These are phyloP conservation scores for Jimgerdemannia lactiflua DNA, from an alignment of 192 early-diverging fungal genomes.

Conservation along the genomic window DNA sequence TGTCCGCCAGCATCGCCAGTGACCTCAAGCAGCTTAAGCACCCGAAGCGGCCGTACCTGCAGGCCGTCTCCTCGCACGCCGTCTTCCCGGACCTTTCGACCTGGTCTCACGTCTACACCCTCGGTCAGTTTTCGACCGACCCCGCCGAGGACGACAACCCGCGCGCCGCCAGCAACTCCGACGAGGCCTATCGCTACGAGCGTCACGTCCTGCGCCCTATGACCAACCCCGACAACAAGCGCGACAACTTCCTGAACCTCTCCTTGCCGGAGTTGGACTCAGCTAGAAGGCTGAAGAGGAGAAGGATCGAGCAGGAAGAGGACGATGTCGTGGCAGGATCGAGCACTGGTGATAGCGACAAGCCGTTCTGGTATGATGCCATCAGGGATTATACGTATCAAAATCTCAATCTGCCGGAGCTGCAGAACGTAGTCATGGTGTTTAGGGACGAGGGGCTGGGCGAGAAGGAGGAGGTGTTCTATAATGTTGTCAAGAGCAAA, in stretches of 20 bases:
- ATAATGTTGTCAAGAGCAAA: slow-evolving; percentile 29
- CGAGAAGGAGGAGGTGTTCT: slow-evolving; percentile 10
- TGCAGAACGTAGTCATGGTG: slow-evolving; percentile 18
- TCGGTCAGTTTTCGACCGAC: slow-evolving; percentile 47
- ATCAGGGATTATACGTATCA: slow-evolving; percentile 33
- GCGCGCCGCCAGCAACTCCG: too few species aligned
- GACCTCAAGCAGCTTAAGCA: slow-evolving; percentile 33
- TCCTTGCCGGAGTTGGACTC: slow-evolving; percentile 30
- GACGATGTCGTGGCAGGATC: slow-evolving; percentile 15
- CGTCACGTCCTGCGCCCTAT: slow-evolving; percentile 33
- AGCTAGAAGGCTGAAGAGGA: slow-evolving; percentile 14
- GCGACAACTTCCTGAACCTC: slow-evolving; percentile 30
- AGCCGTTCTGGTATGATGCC: slow-evolving; percentile 25
- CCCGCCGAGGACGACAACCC: slow-evolving; percentile 32
- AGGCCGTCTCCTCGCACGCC: slow-evolving; percentile 46
- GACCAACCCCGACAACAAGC: slow-evolving; percentile 23
- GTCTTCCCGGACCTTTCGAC: slow-evolving; percentile 48
- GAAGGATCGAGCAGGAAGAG: slow-evolving; percentile 13
- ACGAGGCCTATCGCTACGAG: slow-evolving; percentile 1
- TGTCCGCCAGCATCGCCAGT: not conserved
- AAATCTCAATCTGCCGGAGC: slow-evolving; percentile 18
- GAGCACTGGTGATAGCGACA: not conserved
- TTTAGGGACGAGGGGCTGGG: slow-evolving; percentile 13
- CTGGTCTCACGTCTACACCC: slow-evolving; percentile 48
- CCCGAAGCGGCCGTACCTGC: slow-evolving; percentile 41